A percentile compares a stretch with the other conserved stretches of the same genome.
Conservation (phyloP, 768 basidiomycete species). For the Suillus lakei region DNA sequence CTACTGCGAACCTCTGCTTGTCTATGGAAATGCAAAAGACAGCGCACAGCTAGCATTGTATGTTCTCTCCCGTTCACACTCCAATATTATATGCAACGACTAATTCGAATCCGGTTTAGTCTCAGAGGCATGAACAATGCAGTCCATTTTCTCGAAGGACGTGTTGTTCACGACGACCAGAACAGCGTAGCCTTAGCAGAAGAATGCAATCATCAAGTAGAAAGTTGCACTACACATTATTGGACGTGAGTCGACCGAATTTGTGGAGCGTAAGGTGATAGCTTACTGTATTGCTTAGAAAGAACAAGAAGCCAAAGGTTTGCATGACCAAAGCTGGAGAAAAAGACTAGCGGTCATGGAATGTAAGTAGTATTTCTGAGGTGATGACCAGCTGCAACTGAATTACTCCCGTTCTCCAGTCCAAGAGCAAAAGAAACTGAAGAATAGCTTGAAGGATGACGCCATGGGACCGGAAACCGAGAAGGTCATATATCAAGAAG, state of each 20-base stretch:
- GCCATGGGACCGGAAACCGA: neutral
- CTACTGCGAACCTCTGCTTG: neutral
- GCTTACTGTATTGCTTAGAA: neutral
- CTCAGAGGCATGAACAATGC: constrained; percentile 1
- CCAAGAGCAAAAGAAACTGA: constrained; percentile 4
- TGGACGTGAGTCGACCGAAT: neutral
- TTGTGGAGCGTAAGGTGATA: neutral
- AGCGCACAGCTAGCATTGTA: neutral
- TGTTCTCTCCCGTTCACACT: neutral
- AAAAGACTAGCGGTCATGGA: neutral
- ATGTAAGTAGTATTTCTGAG: neutral
- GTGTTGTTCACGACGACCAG: neutral
- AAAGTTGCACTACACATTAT: neutral
- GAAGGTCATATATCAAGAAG: constrained; percentile 5
- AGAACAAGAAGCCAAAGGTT: neutral
- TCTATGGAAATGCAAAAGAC: neutral
- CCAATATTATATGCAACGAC: neutral
- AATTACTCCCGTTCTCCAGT: neutral
- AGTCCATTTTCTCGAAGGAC: neutral
- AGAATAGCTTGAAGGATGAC: neutral
- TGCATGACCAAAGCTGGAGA: neutral
- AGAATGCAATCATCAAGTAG: neutral
- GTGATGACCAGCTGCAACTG: neutral
- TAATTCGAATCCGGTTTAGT: neutral
- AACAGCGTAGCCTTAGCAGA: neutral